phyloP scores from a whole-genome alignment of 306 rosid genomes.

The Cucurbita maxima region DNA sequence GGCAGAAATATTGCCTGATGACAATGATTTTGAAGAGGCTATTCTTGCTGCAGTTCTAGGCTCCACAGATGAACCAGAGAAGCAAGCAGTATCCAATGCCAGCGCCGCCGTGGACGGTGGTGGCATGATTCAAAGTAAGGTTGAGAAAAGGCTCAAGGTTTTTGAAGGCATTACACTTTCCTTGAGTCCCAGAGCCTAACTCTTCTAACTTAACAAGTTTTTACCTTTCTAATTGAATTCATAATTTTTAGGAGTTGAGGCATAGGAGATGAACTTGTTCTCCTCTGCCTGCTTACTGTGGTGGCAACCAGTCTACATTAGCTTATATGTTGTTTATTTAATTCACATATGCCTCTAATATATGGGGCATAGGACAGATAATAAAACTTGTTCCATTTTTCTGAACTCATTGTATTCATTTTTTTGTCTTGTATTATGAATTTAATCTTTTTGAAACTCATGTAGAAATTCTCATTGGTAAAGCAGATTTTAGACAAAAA shows the following conservation, averaged over 20 bases:
- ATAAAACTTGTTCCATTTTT: neutral
- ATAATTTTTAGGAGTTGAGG: conserved; percentile 6
- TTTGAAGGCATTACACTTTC: conserved; percentile 83
- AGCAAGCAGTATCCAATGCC: conserved; percentile 1
- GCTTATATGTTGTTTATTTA: neutral
- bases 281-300: conserved; percentile 25
- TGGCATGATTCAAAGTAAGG: conserved; percentile 27
- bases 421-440: neutral
- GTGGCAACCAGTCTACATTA: neutral
- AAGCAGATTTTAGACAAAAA: too few relatives aligned
- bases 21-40: conserved; percentile 82
- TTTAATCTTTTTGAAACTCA: conserved; percentile 2
- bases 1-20: conserved; percentile 46
- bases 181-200: conserved; percentile 76
- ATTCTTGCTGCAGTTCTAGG: conserved; percentile 62
- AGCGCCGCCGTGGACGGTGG: neutral
- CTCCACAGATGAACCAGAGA: conserved; percentile 22
- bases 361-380: neutral
- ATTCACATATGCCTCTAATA: neutral
- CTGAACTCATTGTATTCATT: neutral
- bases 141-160: conserved; percentile 75
- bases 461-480: neutral
- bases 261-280: conserved; percentile 92
- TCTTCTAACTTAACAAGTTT: neutral
- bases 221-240: conserved; percentile 7